Evolutionary conservation across 2,329 filamentous ascomycete species (phyloP).

Genomic region (Claviceps cyperi): DNA sequence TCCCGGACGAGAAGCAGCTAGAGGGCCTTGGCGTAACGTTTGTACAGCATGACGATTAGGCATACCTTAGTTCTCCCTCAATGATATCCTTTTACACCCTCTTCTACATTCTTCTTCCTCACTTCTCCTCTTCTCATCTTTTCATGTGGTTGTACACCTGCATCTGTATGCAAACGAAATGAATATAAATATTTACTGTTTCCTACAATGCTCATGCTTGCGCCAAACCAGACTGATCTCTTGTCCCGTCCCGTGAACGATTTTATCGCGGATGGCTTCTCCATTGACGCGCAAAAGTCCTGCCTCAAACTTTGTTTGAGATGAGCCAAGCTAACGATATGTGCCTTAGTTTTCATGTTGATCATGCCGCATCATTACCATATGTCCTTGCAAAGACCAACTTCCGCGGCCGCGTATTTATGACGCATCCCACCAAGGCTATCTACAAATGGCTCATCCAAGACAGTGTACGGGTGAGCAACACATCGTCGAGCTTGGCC

Average conservation of each 20-base stretch:
- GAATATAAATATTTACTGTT: constrained; percentile 21
- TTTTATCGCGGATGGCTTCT: background rate
- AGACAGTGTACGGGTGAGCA: constrained; percentile 84
- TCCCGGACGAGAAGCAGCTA: background rate
- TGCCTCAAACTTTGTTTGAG: background rate
- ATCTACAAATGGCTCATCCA: constrained; percentile 99
- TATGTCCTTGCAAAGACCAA: constrained; percentile 97
- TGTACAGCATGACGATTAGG: background rate
- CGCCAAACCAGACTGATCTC: constrained; percentile 5
- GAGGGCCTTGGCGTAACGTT: background rate
- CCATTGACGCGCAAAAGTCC: background rate
- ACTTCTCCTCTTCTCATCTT: background rate
- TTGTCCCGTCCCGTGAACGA: background rate
- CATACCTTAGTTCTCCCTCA: background rate
- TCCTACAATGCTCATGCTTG: constrained; percentile 11
- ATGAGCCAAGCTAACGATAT: constrained; percentile 4
- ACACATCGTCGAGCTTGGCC: constrained; percentile 46
- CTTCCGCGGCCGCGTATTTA: constrained; percentile 91
- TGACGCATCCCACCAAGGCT: constrained; percentile 98
- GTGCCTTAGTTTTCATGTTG: constrained; percentile 66
- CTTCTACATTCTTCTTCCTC: background rate
- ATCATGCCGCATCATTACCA: constrained; percentile 95
- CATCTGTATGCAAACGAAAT: constrained; percentile 16
- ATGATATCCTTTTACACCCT: background rate
- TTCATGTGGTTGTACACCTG: constrained; percentile 11